Evolutionary conservation across 2,329 filamentous ascomycete genomes (phyloP), one percentile per base, ranked within the genome.

Genomic region (Ceratocystis lukuohia): DNA sequence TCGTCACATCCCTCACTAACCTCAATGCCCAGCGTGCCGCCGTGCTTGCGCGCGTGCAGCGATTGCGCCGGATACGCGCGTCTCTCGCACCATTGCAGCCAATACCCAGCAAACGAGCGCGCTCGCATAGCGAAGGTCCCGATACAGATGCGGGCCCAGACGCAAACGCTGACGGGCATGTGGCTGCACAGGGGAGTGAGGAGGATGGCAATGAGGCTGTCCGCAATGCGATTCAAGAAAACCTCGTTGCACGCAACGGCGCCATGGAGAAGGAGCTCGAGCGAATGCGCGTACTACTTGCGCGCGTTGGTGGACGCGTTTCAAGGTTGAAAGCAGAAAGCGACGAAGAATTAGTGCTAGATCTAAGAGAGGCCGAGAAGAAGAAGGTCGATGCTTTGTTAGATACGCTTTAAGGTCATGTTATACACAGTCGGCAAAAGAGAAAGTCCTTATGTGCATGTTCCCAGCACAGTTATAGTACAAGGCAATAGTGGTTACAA

Each of bases 231-330:
- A 75, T 87, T 5, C 88, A 91, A 73, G 80, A 83, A 67, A 89
- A 89, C 72, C 74, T 91, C 2, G 79, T 88, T 1, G 86, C 84
- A 63, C 81, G 82, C 41, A 82, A 87, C 71, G 84, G 85, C 1
- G 80, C 84, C 61, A 74, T 91, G 8, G 86, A 87, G 72, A 77
- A 77, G 65, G 87, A 90, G 74, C 76, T 91, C 65, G 82, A 85
- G 73, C 81, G 80, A 69, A 88, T 87, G 80, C 80, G 85, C 44
- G 77, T 85, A 69, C 74, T 91, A 69, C 77, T 87, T 65, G 80
- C 80, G 0, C 78, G 85, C 30, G 84, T 88, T 0, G 79, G 80
- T 3, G 82, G 80, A 1, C 78, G 82, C 22, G 76, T 87, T 0
- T 76, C 74, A 12, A 72, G 73, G 66, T 67, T 81, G 17, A 41